Evolutionary conservation across 192 early-diverging fungal genomes (phyloP), one percentile per base, ranked within the genome.

Genomic region (Globomyces pollinis-pini): DNA sequence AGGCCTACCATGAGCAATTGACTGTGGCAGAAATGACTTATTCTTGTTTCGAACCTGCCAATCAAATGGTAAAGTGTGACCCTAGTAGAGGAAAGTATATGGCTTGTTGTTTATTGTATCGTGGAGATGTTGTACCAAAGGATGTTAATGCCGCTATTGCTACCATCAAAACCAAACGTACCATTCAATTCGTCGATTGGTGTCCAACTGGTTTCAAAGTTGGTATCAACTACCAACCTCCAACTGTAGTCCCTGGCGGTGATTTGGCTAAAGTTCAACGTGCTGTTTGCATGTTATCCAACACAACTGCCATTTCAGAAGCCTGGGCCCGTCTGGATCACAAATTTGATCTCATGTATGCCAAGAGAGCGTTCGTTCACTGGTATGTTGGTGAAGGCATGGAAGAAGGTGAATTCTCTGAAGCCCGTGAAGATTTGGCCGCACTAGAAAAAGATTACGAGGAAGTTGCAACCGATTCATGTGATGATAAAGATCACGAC

Each of bases 381-480:
- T 97, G 94, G 96, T 99, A 96, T 71, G 96, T 99, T 56, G 96
- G 94, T 71, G 96, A 97, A 78, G 93, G 96, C 79, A 99, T 99
- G 96, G 95, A 98, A 79, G 96, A 99, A 78, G 94, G 96, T 70
- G 96, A 99, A 77, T 99, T 99, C 88, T 94, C 92, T 56, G 96
- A 99, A 81, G 96, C 94, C 52, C 94, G 94, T 80, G 96, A 97
- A 76, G 94, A 99, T 75, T 86, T 97, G 75, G 96, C 92, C 70
- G 94, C 96, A 38, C 90, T 99, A 61, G 94, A 99, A 81, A 97
- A 96, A 88, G 96, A 99, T 72, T 99, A 97, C 79, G 96, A 99
- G 74, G 96, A 99, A 76, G 94, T 99, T 58, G 96, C 91, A 58
- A 87, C 90, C 62, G 96, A 99, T 75, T 95, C 93, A 39, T 72